Conservation (phyloP, 176 grass and related monocot genomes). For the bread wheat (Triticum aestivum) region DNA sequence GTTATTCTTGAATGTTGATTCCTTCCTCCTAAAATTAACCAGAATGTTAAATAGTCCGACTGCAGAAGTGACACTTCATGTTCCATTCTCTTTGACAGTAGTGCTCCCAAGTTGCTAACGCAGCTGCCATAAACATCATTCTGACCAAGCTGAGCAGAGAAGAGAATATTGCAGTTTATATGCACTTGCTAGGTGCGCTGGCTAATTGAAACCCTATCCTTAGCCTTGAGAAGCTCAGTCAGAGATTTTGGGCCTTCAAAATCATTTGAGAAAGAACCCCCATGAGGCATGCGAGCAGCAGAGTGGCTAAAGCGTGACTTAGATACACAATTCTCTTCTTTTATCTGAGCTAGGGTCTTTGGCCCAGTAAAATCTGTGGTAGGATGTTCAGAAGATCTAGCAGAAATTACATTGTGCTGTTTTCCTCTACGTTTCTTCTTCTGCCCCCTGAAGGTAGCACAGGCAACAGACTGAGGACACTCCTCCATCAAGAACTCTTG, state of each 20-base stretch:
- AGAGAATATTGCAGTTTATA: not conserved
- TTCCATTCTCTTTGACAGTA: constrained; percentile 23
- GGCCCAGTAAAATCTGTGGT: constrained; percentile 31
- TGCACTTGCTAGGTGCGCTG: constrained; percentile 2
- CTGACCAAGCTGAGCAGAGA: constrained; percentile 25
- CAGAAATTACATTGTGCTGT: constrained; percentile 4
- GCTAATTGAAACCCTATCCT: constrained; percentile 10
- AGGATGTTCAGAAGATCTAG: constrained; percentile 4
- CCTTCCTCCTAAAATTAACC: constrained; percentile 11
- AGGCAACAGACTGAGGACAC: not conserved
- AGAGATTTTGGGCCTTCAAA: constrained; percentile 45
- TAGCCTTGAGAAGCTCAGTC: constrained; percentile 43
- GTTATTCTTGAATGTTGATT: not conserved
- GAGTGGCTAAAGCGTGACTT: constrained; percentile 17
- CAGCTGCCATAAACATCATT: not conserved
- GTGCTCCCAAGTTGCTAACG: not conserved
- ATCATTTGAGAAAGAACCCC: constrained; percentile 27
- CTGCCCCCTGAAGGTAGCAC: constrained; percentile 15
- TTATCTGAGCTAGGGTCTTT: constrained; percentile 55
- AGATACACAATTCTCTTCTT: constrained; percentile 42
- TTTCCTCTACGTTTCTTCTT: constrained; percentile 44
- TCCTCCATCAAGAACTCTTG: constrained; percentile 19
- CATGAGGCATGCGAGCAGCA: not conserved
- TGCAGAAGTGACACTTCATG: not conserved
- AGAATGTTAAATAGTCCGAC: constrained; percentile 14